Evolutionary conservation across 257 asterid genomes (phyloP), one percentile per base, ranked within the genome.

Genomic region (Nicotiana otophora): DNA sequence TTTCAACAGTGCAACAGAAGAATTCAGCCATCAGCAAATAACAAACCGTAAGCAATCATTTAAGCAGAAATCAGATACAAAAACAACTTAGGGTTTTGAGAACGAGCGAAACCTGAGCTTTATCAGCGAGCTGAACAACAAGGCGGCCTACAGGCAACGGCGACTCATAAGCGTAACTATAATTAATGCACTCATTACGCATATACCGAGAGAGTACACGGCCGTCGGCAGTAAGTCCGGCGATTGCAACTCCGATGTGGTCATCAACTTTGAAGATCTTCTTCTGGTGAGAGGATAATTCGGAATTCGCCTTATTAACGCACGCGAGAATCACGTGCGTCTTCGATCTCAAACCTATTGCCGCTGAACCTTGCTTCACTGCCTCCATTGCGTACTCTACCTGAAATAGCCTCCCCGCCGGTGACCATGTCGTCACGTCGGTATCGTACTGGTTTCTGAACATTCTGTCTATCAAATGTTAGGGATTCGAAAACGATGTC

Each of bases 331-430:
- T 93, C 86, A 93, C 99, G 82, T 94, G 97, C 4, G 97, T 90
- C 91, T 93, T 96, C 83, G 99, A 93, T 93, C 98, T 85, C 89
- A 96, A 85, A 55, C 98, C 99, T 61, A 96, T 93, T 81, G 99
- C 98, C 77, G 98, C 98, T 55, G 98, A 93, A 65, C 99, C 99
- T 87, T 94, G 98, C 89, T 96, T 94, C 87, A 94, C 99, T 53
- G 99, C 98, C 87, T 96, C 99, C 99, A 96, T 96, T 10, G 98
- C 97, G 85, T 94, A 96, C 80, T 96, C 99, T 26, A 96, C 99
- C 80, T 96, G 98, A 82, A 96, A 96, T 7, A 96, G 86, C 82
- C 98, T 85, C 83, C 98, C 98, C 67, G 98, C 97, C 86, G 98
- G 99, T 54, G 99, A 92, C 99, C 99, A 96, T 78, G 99, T 93